A percentile compares a stretch with the other conserved stretches of the same genome.
These are phyloP conservation scores for Lophiotrema nucula DNA, from an alignment of 495 filamentous ascomycete species.

Conservation along the genomic window DNA sequence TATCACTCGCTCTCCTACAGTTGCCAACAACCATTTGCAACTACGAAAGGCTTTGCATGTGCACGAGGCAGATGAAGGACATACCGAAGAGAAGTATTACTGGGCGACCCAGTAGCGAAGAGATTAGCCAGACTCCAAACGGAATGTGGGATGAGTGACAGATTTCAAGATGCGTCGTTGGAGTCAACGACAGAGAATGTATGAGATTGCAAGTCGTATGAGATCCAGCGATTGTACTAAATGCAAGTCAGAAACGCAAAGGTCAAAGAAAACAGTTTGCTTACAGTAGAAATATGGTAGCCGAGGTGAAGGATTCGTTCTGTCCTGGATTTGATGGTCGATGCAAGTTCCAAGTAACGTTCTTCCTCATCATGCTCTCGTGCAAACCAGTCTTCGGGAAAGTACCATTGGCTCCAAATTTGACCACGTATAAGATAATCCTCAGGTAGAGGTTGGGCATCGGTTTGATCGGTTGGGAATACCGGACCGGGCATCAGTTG, in stretches of 20 bases:
- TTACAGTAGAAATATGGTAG: conserved; percentile 29
- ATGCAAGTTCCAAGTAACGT: conserved; percentile 65
- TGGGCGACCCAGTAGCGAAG: no score
- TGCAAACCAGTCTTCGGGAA: conserved; percentile 67
- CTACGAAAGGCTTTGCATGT: no score
- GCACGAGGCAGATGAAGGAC: no score
- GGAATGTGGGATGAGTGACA: no score
- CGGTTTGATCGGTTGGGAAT: conserved; percentile 21
- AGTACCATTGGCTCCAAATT: conserved; percentile 67
- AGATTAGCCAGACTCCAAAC: no score
- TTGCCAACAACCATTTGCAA: no score
- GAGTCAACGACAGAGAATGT: conserved; percentile 17
- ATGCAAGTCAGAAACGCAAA: conserved; percentile 12
- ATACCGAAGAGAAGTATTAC: no score
- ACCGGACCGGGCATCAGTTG: conserved; percentile 31
- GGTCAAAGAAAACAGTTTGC: background rate
- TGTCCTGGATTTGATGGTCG: conserved; percentile 61
- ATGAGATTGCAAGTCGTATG: conserved; percentile 19
- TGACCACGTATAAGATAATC: conserved; percentile 80
- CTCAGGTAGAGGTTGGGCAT: conserved; percentile 64
- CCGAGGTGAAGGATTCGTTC: conserved; percentile 73
- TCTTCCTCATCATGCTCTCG: conserved; percentile 74
- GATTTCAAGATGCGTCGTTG: background rate
- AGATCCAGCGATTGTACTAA: conserved; percentile 27
- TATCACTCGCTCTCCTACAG: no score